A percentile compares a stretch with the other conserved stretches of the same genome.
phyloP scores from a whole-genome alignment of 495 filamentous ascomycete genomes.

The Aspergillus haitiensis region DNA sequence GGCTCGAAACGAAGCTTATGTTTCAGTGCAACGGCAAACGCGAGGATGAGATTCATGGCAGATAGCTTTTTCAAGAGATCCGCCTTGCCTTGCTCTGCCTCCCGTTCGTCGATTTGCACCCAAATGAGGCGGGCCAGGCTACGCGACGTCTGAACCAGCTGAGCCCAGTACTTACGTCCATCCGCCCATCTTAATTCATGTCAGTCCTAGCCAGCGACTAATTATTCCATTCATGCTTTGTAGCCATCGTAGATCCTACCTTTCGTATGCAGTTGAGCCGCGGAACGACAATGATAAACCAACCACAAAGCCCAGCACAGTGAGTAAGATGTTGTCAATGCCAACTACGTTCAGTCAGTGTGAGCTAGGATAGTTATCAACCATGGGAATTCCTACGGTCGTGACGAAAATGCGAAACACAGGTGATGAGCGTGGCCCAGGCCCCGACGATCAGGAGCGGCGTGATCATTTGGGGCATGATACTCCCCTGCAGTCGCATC shows the following conservation, averaged over 20 bases:
- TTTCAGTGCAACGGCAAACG: constrained; percentile 73
- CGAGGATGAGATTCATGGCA: constrained; percentile 76
- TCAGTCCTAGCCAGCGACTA: constrained; percentile 8
- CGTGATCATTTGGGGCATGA: constrained; percentile 76
- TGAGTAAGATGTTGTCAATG: constrained; percentile 70
- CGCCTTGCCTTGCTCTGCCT: constrained; percentile 58
- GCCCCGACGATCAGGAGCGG: constrained; percentile 63
- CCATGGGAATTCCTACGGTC: constrained; percentile 38
- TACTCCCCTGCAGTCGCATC: constrained; percentile 75
- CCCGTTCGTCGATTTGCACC: constrained; percentile 68
- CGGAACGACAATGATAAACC: constrained; percentile 80
- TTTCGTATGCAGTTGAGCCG: constrained; percentile 81
- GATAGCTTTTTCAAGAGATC: constrained; percentile 73
- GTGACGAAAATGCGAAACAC: constrained; percentile 54
- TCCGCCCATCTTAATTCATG: constrained; percentile 56
- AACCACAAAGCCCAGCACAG: constrained; percentile 85
- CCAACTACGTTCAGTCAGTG: constrained; percentile 35
- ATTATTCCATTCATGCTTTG: background rate
- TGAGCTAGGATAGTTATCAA: background rate
- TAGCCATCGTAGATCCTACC: constrained; percentile 35
- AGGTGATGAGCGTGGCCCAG: constrained; percentile 71
- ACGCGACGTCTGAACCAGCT: constrained; percentile 67
- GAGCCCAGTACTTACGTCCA: constrained; percentile 73
- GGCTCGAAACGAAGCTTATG: constrained; percentile 88
- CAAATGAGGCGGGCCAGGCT: constrained; percentile 76